phyloP scores from a whole-genome alignment of 768 basidiomycete species.

The Lactarius trivialis region DNA sequence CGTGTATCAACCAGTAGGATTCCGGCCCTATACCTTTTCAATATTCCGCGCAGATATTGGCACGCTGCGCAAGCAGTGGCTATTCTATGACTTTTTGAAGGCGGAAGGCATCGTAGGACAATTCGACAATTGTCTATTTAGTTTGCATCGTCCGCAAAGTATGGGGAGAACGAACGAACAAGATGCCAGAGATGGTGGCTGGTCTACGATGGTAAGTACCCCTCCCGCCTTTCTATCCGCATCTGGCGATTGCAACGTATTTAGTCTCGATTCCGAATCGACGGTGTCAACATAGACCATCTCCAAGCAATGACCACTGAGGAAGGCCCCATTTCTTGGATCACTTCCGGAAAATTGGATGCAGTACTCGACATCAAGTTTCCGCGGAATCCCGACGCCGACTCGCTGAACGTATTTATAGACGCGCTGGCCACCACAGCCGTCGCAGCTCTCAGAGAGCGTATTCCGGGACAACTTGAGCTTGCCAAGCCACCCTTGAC shows the following conservation, averaged over 20 bases:
- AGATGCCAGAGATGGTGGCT: slow-evolving; percentile 75
- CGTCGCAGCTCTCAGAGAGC: slow-evolving; percentile 47
- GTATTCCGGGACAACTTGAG: slow-evolving; percentile 81
- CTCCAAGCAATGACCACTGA: slow-evolving; percentile 75
- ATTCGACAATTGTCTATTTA: slow-evolving; percentile 96
- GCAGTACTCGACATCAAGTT: slow-evolving; percentile 98
- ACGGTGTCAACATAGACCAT: slow-evolving; percentile 95
- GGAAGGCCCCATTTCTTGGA: slow-evolving; percentile 94
- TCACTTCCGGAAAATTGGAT: slow-evolving; percentile 93
- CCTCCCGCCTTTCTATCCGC: background rate
- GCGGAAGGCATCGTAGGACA: slow-evolving; percentile 97
- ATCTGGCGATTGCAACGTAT: background rate
- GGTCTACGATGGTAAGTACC: slow-evolving; percentile 33
- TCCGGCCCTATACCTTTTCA: slow-evolving; percentile 86
- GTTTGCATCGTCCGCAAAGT: slow-evolving; percentile 92
- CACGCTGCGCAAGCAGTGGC: slow-evolving; percentile 83
- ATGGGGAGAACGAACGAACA: slow-evolving; percentile 86
- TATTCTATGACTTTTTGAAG: slow-evolving; percentile 86
- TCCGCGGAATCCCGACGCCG: slow-evolving; percentile 68
- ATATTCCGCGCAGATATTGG: slow-evolving; percentile 91
- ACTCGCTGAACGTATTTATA: slow-evolving; percentile 77
- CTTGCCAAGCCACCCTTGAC: slow-evolving; percentile 81
- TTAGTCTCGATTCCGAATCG: slow-evolving; percentile 92
- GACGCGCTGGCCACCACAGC: slow-evolving; percentile 71
- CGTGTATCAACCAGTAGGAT: slow-evolving; percentile 87